Evolutionary conservation across 306 rosid species (phyloP).

Genomic region (Pterocarpus macrocarpus): DNA sequence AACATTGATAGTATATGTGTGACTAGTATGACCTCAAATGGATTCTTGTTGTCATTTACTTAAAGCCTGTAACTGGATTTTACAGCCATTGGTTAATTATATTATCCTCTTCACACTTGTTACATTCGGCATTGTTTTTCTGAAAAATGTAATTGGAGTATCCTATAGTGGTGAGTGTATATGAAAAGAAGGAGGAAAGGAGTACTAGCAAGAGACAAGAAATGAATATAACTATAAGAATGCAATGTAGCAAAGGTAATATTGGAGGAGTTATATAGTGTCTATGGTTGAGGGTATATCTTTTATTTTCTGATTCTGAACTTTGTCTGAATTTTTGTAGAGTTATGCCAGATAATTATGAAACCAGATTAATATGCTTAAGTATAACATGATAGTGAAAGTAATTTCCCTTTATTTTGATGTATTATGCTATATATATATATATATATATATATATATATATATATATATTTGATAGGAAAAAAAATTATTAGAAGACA

Average conservation of each 20-base stretch:
- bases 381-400: background rate
- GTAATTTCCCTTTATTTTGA: background rate
- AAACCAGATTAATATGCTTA: background rate
- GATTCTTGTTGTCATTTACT: background rate
- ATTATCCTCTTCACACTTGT: background rate
- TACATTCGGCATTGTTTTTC: background rate
- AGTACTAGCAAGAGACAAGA: slow-evolving; percentile 4
- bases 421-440: too few relatives aligned
- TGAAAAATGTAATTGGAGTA: slow-evolving; percentile 1
- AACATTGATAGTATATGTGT: background rate
- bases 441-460: too few relatives aligned
- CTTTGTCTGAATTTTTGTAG: background rate
- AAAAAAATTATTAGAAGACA: too few relatives aligned
- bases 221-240: slow-evolving; percentile 24
- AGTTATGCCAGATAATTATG: background rate
- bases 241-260: background rate
- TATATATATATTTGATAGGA: too few relatives aligned
- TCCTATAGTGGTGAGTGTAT: background rate
- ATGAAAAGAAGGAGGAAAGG: background rate
- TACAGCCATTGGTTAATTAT: background rate
- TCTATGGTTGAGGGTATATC: background rate
- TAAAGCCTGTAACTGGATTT: background rate
- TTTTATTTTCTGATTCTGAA: slow-evolving; percentile 1
- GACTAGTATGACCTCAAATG: background rate
- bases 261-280: slow-evolving; percentile 18